phyloP scores from a whole-genome alignment of 176 grass and related monocot species.

The Aegilops longissima region DNA sequence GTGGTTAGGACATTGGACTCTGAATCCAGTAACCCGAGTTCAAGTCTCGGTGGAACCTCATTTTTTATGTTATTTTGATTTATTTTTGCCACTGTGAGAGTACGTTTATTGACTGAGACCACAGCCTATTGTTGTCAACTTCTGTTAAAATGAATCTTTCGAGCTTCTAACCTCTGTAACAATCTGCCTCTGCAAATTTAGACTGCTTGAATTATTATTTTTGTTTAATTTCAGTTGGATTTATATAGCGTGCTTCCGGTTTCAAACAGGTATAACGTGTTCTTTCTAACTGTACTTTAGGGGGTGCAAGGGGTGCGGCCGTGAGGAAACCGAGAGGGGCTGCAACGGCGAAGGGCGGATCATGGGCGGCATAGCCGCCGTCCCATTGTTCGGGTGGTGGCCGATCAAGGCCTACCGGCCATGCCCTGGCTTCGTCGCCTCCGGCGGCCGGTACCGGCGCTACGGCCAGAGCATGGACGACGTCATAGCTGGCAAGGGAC shows the following conservation, averaged over 20 bases:
- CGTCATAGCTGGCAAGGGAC: slow-evolving; percentile 60
- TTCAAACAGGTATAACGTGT: not conserved
- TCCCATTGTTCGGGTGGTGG: slow-evolving; percentile 92
- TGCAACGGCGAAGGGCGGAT: slow-evolving; percentile 96
- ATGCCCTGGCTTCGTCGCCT: slow-evolving; percentile 71
- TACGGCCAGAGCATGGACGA: slow-evolving; percentile 95
- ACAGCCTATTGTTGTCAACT: not conserved
- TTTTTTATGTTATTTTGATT: not conserved
- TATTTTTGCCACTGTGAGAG: not conserved
- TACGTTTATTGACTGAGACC: not conserved
- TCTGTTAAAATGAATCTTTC: not conserved
- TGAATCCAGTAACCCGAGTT: slow-evolving; percentile 83
- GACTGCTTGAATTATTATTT: not conserved
- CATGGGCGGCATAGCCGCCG: slow-evolving; percentile 85
- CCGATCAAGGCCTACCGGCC: slow-evolving; percentile 93
- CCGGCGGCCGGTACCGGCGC: slow-evolving; percentile 82
- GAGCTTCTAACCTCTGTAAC: not conserved
- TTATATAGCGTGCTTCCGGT: not conserved
- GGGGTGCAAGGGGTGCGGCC: slow-evolving; percentile 77
- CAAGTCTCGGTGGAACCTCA: slow-evolving; percentile 61
- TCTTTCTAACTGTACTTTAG: not conserved
- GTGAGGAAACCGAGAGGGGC: slow-evolving; percentile 60
- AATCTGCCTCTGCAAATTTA: not conserved
- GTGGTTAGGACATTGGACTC: slow-evolving; percentile 81
- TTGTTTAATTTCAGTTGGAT: not conserved